phyloP scores from a whole-genome alignment of 192 early-diverging fungal species.

The Linnemannia exigua region DNA sequence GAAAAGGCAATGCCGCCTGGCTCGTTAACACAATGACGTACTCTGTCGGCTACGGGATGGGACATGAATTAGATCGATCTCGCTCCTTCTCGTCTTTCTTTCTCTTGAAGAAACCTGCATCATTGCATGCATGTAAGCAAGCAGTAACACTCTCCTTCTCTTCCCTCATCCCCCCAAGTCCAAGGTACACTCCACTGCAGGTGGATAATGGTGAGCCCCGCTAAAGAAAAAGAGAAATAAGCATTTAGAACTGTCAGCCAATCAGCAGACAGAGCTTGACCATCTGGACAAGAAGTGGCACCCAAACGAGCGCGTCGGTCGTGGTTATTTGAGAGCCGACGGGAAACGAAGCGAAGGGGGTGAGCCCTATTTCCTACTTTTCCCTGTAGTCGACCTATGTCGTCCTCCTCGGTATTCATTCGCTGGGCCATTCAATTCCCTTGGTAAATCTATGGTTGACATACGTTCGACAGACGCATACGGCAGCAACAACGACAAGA shows the following conservation, averaged over 20 bases:
- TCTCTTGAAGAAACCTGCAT: neutral
- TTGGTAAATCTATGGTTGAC: constrained; percentile 16
- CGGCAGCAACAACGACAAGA: neutral
- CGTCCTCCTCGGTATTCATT: neutral
- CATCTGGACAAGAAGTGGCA: constrained; percentile 27
- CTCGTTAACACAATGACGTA: too few species aligned
- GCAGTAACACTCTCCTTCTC: neutral
- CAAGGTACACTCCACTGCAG: too few species aligned
- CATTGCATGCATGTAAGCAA: neutral
- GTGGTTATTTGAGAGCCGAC: neutral
- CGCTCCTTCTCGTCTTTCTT: neutral
- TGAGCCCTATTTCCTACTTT: neutral
- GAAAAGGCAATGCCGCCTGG: too few species aligned
- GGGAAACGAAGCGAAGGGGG: neutral
- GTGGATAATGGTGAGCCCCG: too few species aligned
- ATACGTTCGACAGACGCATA: too few species aligned
- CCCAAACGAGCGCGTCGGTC: too few species aligned
- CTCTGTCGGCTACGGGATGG: too few species aligned
- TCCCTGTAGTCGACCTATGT: neutral
- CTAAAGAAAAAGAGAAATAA: neutral
- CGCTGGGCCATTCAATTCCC: neutral
- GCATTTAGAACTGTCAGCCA: constrained; percentile 10
- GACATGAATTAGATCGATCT: too few species aligned
- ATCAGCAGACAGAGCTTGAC: neutral
- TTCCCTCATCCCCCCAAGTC: too few species aligned